Base-by-base conservation (phyloP, 208 protist genomes). In the Crithidia acanthocephali region DNA sequence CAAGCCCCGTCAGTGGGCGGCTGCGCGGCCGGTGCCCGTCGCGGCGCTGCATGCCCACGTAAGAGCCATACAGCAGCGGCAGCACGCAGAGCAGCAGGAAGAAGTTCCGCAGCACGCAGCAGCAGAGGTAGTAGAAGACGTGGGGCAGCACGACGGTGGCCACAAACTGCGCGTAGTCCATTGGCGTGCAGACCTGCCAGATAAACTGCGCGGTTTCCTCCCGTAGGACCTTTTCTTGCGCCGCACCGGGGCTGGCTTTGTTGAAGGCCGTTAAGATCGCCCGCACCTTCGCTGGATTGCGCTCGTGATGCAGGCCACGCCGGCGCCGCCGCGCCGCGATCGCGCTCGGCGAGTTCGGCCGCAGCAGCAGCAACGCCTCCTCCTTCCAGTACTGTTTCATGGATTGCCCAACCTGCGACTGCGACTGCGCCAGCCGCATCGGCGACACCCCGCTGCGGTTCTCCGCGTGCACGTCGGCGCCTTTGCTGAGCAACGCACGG, bases 401-500 rank as follows among this genome's bases (percentile, higher is more conserved):
- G 8, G 74, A 72, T 20, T 13, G 28, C 2, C 25, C 56, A 4
- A 69, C 11, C 35, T 57, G 30, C 25, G 62, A 67, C 1, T 7
- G 57, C 16, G 57, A 69, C 28, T 68, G 67, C 16, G 74, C 66
- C 23, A 66, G 68, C 2, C 55, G 79, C 40, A 77, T 37, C 28
- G 61, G 64, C 0, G 63, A 52, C 10, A 51, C 47, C 0, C 65
- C 67, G 42, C 32, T 74, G 28, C 40, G 18, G 48, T 76, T 68
- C 13, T 53, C 66, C 0, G 65, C 66, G 53, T 69, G 47, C 30
- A 83, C 58, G 60, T 90, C 76, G 15, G 87, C 86, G 0, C 84
- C 88, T 59, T 81, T 84, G 28, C 64, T 62, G n/a, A 94, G 74
- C 57, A 95, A 60, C n/a, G 72, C 68, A 20, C 80, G 78, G 27